Base-by-base conservation (phyloP, 257 asterid species). In the Solanum virginianum region DNA sequence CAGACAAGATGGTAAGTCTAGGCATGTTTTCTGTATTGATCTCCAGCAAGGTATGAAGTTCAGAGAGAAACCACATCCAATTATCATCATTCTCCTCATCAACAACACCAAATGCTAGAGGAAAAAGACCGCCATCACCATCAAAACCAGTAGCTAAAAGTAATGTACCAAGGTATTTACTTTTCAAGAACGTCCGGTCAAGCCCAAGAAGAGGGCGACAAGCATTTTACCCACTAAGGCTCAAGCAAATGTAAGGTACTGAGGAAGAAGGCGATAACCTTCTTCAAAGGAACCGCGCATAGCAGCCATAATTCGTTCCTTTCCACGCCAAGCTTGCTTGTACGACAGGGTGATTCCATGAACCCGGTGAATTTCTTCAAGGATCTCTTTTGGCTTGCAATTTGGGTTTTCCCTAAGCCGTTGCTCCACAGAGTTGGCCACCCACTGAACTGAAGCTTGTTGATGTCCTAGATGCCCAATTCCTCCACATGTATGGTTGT, bases 31-130 rank as follows among this genome's bases (percentile, higher is more conserved):
- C 98, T 11, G 98, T 91, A 80, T 96, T 96, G 82, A 92, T 87
- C 92, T 94, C 98, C 20, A 96, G 98, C 90, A 95, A 91, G 85
- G 84, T 91, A 85, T 88, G 98, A 87, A 96, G 98, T 91, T 96
- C 99, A 4, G 98, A 95, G 80, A 96, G 94, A 87, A 96, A 96
- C 99, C 99, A 96, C 98, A 92, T 95, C 99, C 99, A 96, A 72
- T 95, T 96, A 12, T 90, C 98, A 54, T 95, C 98, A 80, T 86
- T 94, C 85, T 96, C 99, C 89, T 94, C 98, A 43, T 96, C 98
- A 4, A 96, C 98, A 75, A 96, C 97, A 83, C 98, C 99, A 86
- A 96, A 95, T 20, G 98, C 98, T 86, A 96, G 86, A 26, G 99
- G 99, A 83, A 93, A 96, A 72, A 96, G 95, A 55, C 92, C 96